phyloP scores from a whole-genome alignment of 2,329 filamentous ascomycete species.

The Penicillium sp. region DNA sequence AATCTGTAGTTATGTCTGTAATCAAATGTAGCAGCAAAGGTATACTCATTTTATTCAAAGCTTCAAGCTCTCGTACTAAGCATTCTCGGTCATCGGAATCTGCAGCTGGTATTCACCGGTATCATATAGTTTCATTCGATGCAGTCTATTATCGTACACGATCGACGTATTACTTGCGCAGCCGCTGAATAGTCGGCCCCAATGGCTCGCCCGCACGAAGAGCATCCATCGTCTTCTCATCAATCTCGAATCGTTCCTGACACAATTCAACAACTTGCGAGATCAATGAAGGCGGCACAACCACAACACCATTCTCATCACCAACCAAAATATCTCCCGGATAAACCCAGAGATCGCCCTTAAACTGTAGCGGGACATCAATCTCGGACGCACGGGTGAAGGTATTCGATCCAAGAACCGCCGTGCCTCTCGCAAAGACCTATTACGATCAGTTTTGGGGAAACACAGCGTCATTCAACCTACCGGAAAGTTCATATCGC shows the following conservation, averaged over 20 bases:
- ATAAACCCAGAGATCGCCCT: conserved; percentile 12
- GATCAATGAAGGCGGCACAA: conserved; percentile 11
- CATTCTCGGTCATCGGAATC: too few species aligned
- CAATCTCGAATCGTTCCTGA: conserved; percentile 15
- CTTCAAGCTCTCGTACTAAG: too few species aligned
- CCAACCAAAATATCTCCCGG: conserved; percentile 15
- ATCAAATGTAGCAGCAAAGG: too few species aligned
- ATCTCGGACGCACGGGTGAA: conserved; percentile 16
- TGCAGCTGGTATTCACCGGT: too few species aligned
- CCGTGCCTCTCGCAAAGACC: conserved; percentile 13
- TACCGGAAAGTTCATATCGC: conserved; percentile 14
- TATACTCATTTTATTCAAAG: too few species aligned
- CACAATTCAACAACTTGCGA: conserved; percentile 13
- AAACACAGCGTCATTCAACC: not conserved
- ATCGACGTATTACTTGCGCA: conserved; percentile 16
- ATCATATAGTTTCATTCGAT: too few species aligned
- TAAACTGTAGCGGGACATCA: conserved; percentile 13
- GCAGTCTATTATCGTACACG: too few species aligned
- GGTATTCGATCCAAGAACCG: conserved; percentile 12
- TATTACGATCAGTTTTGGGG: not conserved
- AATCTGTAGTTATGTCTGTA: too few species aligned
- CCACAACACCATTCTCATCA: conserved; percentile 16
- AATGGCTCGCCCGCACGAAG: conserved; percentile 13
- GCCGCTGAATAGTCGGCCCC: conserved; percentile 11
- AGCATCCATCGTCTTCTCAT: conserved; percentile 16